Evolutionary conservation across 768 basidiomycete genomes (phyloP), one percentile per base, ranked within the genome.

Genomic region (Vararia minispora): DNA sequence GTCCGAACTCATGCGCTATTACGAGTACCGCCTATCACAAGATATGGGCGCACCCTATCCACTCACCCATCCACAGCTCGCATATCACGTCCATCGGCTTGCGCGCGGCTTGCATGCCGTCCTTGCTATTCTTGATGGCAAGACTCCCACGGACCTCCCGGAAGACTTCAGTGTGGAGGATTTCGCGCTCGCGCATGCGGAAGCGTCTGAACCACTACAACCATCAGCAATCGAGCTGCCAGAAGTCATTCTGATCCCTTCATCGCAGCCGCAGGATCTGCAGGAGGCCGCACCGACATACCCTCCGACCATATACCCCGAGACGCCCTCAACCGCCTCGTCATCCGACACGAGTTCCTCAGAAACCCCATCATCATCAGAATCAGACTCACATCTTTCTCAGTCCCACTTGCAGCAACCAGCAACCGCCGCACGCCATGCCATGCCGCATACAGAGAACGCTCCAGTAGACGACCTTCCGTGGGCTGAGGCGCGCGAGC

Each of bases 401-500:
- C n/a, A n/a, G n/a, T n/a, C n/a, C n/a, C n/a, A n/a, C n/a, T n/a
- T n/a, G n/a, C n/a, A n/a, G n/a, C n/a, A n/a, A n/a, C n/a, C n/a
- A n/a, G n/a, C n/a, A n/a, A n/a, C 23, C 21, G 28, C 45, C 23
- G 51, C 55, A n/a, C 48, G 63, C 9, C 57, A 65, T 20, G 46
- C 65, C 22, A 50, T 59, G 22, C 65, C 72, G 41, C 56, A 73
- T 18, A 56, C 62, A 29, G 52, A 54, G 1, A 61, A 72, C 14
- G 50, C 74, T 10, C 61, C 68, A 17, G 44, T 61, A 11, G 63
- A 68, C 28, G 90, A 98, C 58, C n/a, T n/a, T n/a, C n/a, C n/a
- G n/a, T 97, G 94, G 87, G 79, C 85, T 2, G 46, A 80, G 42
- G 86, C 89, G 56, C 72, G 95, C 44, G 94, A 98, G 56, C 61